Evolutionary conservation across 192 early-diverging fungal species (phyloP).

Genomic region (Oehlia diaphana): DNA sequence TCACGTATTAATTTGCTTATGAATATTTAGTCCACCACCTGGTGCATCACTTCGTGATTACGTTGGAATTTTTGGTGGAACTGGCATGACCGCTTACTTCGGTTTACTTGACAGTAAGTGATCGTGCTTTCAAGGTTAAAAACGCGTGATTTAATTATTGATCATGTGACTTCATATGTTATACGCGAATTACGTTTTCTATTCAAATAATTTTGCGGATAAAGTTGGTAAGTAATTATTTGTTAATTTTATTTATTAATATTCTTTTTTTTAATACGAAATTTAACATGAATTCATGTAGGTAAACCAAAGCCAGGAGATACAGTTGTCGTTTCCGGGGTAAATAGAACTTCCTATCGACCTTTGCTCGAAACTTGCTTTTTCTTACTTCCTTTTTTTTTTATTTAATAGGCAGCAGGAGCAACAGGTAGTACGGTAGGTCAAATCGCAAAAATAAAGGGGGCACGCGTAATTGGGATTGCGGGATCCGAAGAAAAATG

Average conservation of each 20-base stretch:
- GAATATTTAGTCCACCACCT: constrained; percentile 27
- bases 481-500: constrained; percentile 57
- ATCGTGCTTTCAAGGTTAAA: background rate
- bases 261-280: background rate
- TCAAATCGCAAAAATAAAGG: constrained; percentile 49
- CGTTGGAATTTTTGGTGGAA: constrained; percentile 41
- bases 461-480: constrained; percentile 53
- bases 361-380: background rate
- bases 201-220: background rate
- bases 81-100: constrained; percentile 53
- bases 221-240: constrained; percentile 2
- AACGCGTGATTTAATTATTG: background rate
- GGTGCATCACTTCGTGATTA: constrained; percentile 39
- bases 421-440: constrained; percentile 47
- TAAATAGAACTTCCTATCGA: background rate
- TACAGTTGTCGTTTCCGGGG: constrained; percentile 51
- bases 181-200: background rate
- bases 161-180: no score
- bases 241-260: background rate
- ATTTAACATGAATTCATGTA: background rate
- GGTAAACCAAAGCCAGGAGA: constrained; percentile 36
- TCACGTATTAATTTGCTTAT: background rate
- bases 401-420: constrained; percentile 44
- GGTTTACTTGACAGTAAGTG: constrained; percentile 45
- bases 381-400: background rate